Evolutionary conservation across 2,329 filamentous ascomycete genomes (phyloP).

Genomic region (Dactylonectria estremocensis): DNA sequence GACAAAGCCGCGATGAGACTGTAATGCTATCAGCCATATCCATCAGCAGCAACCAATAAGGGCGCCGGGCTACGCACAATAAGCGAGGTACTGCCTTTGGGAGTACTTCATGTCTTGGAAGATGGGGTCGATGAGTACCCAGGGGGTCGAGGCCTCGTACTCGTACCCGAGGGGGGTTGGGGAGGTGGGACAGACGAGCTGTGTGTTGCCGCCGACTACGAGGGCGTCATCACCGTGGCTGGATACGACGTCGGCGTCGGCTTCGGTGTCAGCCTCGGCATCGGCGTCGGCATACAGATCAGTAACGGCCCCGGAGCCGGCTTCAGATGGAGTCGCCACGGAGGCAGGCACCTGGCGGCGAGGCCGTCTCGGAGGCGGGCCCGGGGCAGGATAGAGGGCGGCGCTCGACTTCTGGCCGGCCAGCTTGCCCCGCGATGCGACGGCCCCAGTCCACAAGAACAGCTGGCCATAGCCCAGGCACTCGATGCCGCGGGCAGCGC

Average conservation of each 20-base stretch:
- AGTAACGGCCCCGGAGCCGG: slow-evolving; percentile 29
- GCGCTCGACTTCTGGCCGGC: slow-evolving; percentile 58
- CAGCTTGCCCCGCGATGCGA: slow-evolving; percentile 60
- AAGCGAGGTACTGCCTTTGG: slow-evolving; percentile 59
- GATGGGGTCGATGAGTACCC: slow-evolving; percentile 60
- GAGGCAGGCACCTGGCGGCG: slow-evolving; percentile 31
- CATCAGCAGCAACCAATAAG: slow-evolving; percentile 17
- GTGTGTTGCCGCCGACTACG: slow-evolving; percentile 42
- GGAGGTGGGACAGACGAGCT: slow-evolving; percentile 47
- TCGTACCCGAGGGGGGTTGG: slow-evolving; percentile 36
- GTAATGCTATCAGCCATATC: slow-evolving; percentile 37
- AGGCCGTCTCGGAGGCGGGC: slow-evolving; percentile 30
- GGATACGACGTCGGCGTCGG: slow-evolving; percentile 3
- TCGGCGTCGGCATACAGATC: not conserved
- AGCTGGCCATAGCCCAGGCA: slow-evolving; percentile 69
- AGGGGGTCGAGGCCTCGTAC: slow-evolving; percentile 49
- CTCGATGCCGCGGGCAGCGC: slow-evolving; percentile 62
- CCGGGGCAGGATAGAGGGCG: slow-evolving; percentile 44
- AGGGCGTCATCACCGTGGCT: slow-evolving; percentile 36
- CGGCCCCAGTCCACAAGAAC: slow-evolving; percentile 67
- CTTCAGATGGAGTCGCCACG: slow-evolving; percentile 33
- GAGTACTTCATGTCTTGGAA: slow-evolving; percentile 69
- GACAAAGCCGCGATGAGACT: slow-evolving; percentile 67
- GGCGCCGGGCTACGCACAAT: slow-evolving; percentile 53
- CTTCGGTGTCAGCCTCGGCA: slow-evolving; percentile 19